Base-by-base conservation (phyloP, 2,329 filamentous ascomycete species). In the Didymella keratinophila region DNA sequence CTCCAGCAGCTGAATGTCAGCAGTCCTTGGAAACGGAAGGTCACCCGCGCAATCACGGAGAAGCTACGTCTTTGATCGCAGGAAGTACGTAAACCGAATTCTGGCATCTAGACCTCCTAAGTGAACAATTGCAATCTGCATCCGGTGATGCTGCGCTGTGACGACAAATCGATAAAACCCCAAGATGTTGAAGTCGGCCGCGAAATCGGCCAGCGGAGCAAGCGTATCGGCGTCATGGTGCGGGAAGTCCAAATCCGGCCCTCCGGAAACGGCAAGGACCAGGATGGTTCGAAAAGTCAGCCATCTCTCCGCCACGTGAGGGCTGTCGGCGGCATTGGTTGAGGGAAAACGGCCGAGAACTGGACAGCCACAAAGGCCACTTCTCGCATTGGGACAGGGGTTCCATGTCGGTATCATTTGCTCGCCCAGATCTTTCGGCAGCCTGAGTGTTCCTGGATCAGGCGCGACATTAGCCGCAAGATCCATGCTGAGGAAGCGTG, bases 291-390 rank as follows among this genome's bases (percentile, higher is more conserved):
- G 37, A 44, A 62, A 50, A 6, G 56, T 54, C 50, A 58, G 34
- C 56, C 45, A 54, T 41, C 51, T 56, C 52, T 41, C 59, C 51
- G 68, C 72, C 72, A 76, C 73, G 71, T 74, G 72, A 74, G 66
- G 36, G 47, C 37, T 34, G 21, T 71, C 72, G 71, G 72, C 60
- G 62, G 56, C 55, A 69, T 62, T 65, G 25, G 50, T 51, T 54
- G 50, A 50, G 34, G 28, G 16, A 28, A 49, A 46, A 50, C 52
- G 56, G 61, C 73, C 73, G 71, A 73, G 50, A 47, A 34, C 25
- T 64, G 51, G 47, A 60, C 57, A 69, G 71, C 71, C 71, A 74
- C 67, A 63, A 52, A 58, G 56, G 60, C 66, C 57, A 62, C 59
- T 59, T 63, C 25, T 30, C 23, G 25, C 32, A 37, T 45, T 54